Base-by-base conservation (phyloP, 257 asterid genomes). In the Ehretia macrophylla region DNA sequence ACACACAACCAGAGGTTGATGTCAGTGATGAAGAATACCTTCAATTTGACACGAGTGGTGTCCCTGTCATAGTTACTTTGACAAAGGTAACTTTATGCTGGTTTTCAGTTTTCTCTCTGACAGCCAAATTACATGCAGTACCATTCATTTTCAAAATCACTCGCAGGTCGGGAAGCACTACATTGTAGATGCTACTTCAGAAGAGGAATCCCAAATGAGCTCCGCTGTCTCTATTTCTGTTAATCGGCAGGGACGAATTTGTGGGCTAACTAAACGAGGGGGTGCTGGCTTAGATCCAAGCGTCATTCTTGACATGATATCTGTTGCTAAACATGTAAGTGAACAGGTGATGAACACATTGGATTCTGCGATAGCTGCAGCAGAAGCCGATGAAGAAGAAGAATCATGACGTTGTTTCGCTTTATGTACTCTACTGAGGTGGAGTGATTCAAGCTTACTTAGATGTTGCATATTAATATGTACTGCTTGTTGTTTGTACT, bases 141-240 rank as follows among this genome's bases (percentile, higher is more conserved):
- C 35, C 35, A 27, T 27, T 27, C 35, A 27, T 27, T 27, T 27
- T 27, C 35, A 1, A 6, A 3, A 27, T 27, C 55, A 17, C 19
- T 63, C 72, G 75, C 65, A 85, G 97, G 90, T 87, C 19, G 98
- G 92, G 59, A 77, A 75, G 79, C 90, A 85, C 73, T 85, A 82
- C 51, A 82, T 85, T 18, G 96, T 77, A 4, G 98, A 91, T 66
- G 98, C 95, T 49, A 91, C 94, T 42, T 72, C 79, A 18, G 96
- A 87, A 78, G 98, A 91, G 80, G 98, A 91, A 69, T 83, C 98
- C 59, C 90, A 85, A 60, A 91, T 91, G 96, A 88, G 92, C 66
- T 91, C 94, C 0, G 96, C 98, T 42, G 64, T 91, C 37, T 85
- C 96, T 10, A 74, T 88, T 63, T 87, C 95, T 17, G 67, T 85